A percentile compares a stretch with the other conserved stretches of the same genome.
Evolutionary conservation across 441 rosid species (phyloP).

Genomic region (Capsella rubella): DNA sequence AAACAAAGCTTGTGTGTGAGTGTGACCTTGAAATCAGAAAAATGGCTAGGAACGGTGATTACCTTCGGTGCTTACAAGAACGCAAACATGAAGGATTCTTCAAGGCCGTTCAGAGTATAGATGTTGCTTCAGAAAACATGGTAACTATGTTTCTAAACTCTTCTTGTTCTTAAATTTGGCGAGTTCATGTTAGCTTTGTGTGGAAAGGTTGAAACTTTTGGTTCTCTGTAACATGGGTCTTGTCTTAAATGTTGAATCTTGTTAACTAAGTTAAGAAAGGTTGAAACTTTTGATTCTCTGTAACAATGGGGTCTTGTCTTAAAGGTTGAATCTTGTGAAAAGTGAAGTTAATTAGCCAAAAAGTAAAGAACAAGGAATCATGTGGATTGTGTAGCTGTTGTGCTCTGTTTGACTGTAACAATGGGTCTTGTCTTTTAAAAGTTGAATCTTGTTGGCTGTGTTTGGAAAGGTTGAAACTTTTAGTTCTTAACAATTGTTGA

Average conservation of each 20-base stretch:
- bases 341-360: too few species aligned
- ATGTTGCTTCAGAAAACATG: constrained; percentile 29
- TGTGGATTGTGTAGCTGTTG: too few species aligned
- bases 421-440: too few species aligned
- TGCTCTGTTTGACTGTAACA: too few species aligned
- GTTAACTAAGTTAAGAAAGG: not conserved
- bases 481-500: too few species aligned
- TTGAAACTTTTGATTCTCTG: not conserved
- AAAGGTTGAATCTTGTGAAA: not conserved
- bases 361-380: too few species aligned
- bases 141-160: constrained; percentile 27
- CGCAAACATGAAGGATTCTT: constrained; percentile 15
- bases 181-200: constrained; percentile 1
- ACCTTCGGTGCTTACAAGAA: not conserved
- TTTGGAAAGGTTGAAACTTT: too few species aligned
- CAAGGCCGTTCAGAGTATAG: constrained; percentile 28
- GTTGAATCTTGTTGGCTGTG: not conserved
- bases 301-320: not conserved
- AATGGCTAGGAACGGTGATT: constrained; percentile 10
- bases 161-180: not conserved
- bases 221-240: not conserved
- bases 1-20: not conserved
- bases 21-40: constrained; percentile 16
- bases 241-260: not conserved
- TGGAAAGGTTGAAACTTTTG: not conserved